Base-by-base conservation (phyloP, 2,329 filamentous ascomycete genomes). In the Colletotrichum trifolii region DNA sequence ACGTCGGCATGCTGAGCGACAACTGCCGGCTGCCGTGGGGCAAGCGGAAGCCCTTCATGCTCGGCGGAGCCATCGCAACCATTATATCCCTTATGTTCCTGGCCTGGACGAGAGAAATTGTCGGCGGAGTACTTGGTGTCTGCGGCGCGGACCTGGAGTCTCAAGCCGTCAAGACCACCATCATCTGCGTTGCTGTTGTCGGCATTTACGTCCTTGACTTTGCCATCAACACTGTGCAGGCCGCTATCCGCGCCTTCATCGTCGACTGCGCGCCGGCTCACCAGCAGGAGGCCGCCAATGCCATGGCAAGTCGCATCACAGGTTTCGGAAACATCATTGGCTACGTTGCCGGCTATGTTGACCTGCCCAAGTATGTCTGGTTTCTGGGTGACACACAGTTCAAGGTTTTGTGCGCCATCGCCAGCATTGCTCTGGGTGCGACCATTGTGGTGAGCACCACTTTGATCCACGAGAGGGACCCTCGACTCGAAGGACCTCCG, bases 211-310 rank as follows among this genome's bases (percentile, higher is more conserved):
- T 96, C 54, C 85, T 98, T 54, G 95, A 98, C 76, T 96, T 98
- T 76, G 89, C 94, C 72, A 96, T 98, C 81, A 98, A 98, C 78
- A 96, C 94, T 86, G 93, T 98, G 39, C 95, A 98, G 85, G 95
- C 96, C 53, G 92, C 89, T 5, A 92, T 97, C 73, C 87, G 94
- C 69, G 93, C 94, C 33, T 97, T 96, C 75, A 97, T 98, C 59
- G 92, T 97, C 33, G 95, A 98, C 74, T 95, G 94, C 73, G 92
- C 93, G 0, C 96, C 96, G 0, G 88, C 92, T 1, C 94, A 97
- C 73, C 95, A 98, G 76, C 95, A 98, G 79, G 94, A 97, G 77
- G 85, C 90, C 42, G 95, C 94, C 59, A 98, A 98, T 78, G 91
- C 95, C 45, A 97, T 96, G 94, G 93, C 95, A 17, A 94, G 93